Percentiles rank a stretch among this genome's conserved stretches.
phyloP scores from a whole-genome alignment of 768 basidiomycete genomes.

The Suillus alpinus region DNA sequence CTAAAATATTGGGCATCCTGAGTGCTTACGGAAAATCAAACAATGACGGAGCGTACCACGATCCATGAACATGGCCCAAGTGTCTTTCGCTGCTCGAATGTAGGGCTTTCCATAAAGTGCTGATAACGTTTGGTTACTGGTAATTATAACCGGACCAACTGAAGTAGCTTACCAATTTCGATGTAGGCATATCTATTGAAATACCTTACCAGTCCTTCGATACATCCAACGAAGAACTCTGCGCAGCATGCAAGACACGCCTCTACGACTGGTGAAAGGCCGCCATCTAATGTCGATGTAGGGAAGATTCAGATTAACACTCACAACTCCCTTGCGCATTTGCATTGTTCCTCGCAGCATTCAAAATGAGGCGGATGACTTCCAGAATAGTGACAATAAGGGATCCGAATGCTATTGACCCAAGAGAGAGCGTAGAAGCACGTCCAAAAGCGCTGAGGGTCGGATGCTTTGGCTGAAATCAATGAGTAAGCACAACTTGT shows the following conservation, averaged over 20 bases:
- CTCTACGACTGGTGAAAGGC: slow-evolving; percentile 54
- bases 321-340: slow-evolving; percentile 63
- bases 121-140: slow-evolving; percentile 19
- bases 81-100: slow-evolving; percentile 77
- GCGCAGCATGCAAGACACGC: slow-evolving; percentile 78
- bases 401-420: slow-evolving; percentile 83
- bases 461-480: slow-evolving; percentile 59
- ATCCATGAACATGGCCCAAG: slow-evolving; percentile 75
- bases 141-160: background rate
- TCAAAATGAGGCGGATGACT: slow-evolving; percentile 58
- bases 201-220: slow-evolving; percentile 68
- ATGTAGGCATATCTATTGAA: slow-evolving; percentile 88
- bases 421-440: slow-evolving; percentile 75
- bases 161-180: slow-evolving; percentile 58
- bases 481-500: background rate
- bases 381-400: slow-evolving; percentile 82
- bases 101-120: slow-evolving; percentile 86
- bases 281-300: background rate
- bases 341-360: slow-evolving; percentile 56
- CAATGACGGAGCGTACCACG: slow-evolving; percentile 39
- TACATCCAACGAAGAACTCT: slow-evolving; percentile 70
- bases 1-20: slow-evolving; percentile 11
- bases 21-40: background rate
- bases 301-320: slow-evolving; percentile 20
- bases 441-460: slow-evolving; percentile 69